A percentile compares a stretch with the other conserved stretches of the same genome.
phyloP scores from a whole-genome alignment of 2,329 filamentous ascomycete genomes.

The Curvularia lunata region DNA sequence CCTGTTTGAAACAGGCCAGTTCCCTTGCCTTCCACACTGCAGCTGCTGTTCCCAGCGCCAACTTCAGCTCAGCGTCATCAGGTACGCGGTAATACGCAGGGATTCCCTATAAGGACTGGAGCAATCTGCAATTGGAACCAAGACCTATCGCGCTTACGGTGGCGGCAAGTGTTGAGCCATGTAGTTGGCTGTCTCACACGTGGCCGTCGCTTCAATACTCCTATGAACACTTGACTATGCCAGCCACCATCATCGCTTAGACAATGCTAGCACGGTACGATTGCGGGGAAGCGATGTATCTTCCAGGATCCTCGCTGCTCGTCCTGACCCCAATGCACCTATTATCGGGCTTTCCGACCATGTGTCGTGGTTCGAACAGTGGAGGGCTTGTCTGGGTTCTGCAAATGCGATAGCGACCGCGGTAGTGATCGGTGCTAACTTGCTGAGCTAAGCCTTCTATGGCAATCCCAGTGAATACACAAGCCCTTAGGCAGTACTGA shows the following conservation, averaged over 20 bases:
- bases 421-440: no score
- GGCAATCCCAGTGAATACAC: no score
- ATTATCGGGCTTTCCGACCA: no score
- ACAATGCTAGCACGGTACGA: constrained; percentile 6
- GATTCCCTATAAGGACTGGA: background rate
- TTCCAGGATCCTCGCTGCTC: background rate
- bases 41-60: background rate
- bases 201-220: constrained; percentile 8
- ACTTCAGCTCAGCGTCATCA: background rate
- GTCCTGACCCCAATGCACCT: background rate
- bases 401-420: no score
- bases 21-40: background rate
- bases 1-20: background rate
- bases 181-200: constrained; percentile 5
- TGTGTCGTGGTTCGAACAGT: background rate
- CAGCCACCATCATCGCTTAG: constrained; percentile 1
- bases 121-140: no score
- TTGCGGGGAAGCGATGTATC: constrained; percentile 7
- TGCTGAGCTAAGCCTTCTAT: no score
- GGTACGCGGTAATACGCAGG: background rate
- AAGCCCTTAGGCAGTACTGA: background rate
- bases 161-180: constrained; percentile 1
- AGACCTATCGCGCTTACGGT: background rate
- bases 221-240: constrained; percentile 10
- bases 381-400: no score